These are phyloP conservation scores for Huntiella decipiens DNA, from an alignment of 2,329 filamentous ascomycete genomes.

Conservation along the genomic window DNA sequence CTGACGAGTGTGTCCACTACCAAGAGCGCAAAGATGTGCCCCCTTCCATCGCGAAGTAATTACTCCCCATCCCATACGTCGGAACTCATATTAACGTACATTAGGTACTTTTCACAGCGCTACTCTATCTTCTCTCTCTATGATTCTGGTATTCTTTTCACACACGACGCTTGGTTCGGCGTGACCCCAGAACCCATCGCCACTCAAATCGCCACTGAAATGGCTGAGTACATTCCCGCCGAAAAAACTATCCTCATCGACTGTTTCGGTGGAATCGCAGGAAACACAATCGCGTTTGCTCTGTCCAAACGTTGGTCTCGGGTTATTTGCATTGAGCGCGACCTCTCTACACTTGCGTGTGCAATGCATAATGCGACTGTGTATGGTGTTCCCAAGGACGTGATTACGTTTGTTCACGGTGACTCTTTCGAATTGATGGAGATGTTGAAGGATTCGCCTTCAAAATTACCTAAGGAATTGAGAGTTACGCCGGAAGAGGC, in stretches of 20 bases:
- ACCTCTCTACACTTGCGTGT: conserved; percentile 63
- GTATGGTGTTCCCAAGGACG: conserved; percentile 52
- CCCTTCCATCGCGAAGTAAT: conserved; percentile 36
- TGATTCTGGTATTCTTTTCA: conserved; percentile 75
- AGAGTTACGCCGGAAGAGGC: conserved; percentile 24
- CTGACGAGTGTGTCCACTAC: conserved; percentile 59
- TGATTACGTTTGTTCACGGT: conserved; percentile 70
- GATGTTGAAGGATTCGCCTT: conserved; percentile 14
- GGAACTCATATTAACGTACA: not conserved
- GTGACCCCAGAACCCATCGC: conserved; percentile 89
- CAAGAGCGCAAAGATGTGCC: conserved; percentile 50
- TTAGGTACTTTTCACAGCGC: conserved; percentile 77
- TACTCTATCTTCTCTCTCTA: conserved; percentile 77
- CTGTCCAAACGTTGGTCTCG: conserved; percentile 58
- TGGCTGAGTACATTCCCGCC: conserved; percentile 33
- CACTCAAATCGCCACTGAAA: conserved; percentile 55
- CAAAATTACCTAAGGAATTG: conserved; percentile 21
- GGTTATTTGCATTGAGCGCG: conserved; percentile 76
- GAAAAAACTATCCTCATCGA: conserved; percentile 56
- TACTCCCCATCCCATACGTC: no score
- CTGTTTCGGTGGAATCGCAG: conserved; percentile 77
- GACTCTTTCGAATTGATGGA: conserved; percentile 50
- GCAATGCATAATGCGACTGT: conserved; percentile 80
- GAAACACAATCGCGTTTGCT: conserved; percentile 90
- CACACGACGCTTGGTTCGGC: conserved; percentile 88